Percentiles rank a stretch among this genome's conserved stretches.
phyloP scores from a whole-genome alignment of 2,329 filamentous ascomycete species.

The Eurotiales sp. region DNA sequence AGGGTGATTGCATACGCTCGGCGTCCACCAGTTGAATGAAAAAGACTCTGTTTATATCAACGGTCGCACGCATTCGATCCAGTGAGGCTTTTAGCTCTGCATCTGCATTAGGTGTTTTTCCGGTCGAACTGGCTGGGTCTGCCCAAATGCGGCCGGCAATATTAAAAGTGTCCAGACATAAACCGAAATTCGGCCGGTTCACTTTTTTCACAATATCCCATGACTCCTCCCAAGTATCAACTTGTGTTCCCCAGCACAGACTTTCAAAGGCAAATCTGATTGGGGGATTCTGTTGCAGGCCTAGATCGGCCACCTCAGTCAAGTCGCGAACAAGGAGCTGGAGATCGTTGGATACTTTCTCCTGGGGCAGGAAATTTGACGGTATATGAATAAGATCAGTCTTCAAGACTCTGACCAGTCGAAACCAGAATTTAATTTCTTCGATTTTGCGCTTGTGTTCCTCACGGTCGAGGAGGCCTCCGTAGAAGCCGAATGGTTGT shows the following conservation, averaged over 20 bases:
- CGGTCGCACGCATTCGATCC: slow-evolving; percentile 47
- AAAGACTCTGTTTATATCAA: slow-evolving; percentile 64
- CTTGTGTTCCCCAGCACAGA: slow-evolving; percentile 65
- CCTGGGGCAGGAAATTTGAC: slow-evolving; percentile 59
- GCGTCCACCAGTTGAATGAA: slow-evolving; percentile 73
- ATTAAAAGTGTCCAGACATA: slow-evolving; percentile 75
- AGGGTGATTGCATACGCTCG: slow-evolving; percentile 55
- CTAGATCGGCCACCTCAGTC: slow-evolving; percentile 63
- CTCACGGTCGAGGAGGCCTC: slow-evolving; percentile 60
- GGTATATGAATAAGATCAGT: slow-evolving; percentile 67
- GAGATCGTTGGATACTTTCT: slow-evolving; percentile 37
- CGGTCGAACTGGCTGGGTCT: slow-evolving; percentile 55
- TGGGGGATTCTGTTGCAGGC: slow-evolving; percentile 50
- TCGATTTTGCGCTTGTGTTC: slow-evolving; percentile 52
- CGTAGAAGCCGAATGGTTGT: slow-evolving; percentile 71
- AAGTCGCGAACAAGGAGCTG: slow-evolving; percentile 60
- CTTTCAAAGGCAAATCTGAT: slow-evolving; percentile 71
- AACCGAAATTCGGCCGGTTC: slow-evolving; percentile 66
- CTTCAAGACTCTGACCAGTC: slow-evolving; percentile 56
- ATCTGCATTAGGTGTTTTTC: slow-evolving; percentile 8
- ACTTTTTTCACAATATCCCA: slow-evolving; percentile 66
- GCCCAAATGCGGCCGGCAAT: slow-evolving; percentile 67
- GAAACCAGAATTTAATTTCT: slow-evolving; percentile 60
- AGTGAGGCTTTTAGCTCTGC: slow-evolving; percentile 57
- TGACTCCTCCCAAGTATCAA: slow-evolving; percentile 66